Base-by-base conservation (phyloP, 352 stramenopile species). In the Phytophthora lateralis region DNA sequence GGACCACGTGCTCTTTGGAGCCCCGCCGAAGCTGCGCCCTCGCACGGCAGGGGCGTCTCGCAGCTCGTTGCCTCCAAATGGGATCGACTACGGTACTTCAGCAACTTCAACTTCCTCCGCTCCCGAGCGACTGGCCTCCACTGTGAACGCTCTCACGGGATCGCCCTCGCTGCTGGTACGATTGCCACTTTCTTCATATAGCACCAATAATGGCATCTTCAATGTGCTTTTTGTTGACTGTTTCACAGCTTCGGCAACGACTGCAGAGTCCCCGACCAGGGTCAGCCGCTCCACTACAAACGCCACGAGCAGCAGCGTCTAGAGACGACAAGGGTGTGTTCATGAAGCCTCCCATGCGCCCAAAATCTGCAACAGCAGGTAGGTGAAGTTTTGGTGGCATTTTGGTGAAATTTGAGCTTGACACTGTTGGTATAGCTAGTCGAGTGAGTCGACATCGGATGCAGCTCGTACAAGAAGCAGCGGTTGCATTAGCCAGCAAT, bases 1-100 rank as follows among this genome's bases (percentile, higher is more conserved):
- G 26, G 75, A 82, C 45, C 81, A 88, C 17, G 54, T 76, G 55
- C 74, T 63, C 27, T 85, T 89, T 47, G 80, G 80, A 0, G 74
- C 70, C 15, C 66, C 78, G 10, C 74, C 72, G 10, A 87, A 78
- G 41, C 53, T 88, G 38, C 74, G 78, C 27, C 76, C 78, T 34
- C 76, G 80, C 1, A 85, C 80, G 2, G 76, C 76, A 0, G 75
- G 74, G 7, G 47, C 58, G 1, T 74, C 54, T 6, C 60, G 66
- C 20, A 64, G 38, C 15, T 59, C 34, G 17, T n/a, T 71, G 11
- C 50, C 47, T 10, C 12, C 29, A n/a, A 47, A 47, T 49, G 42
- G 2, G 0, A 17, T 53, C 15, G 46, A 54, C 63, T 60, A 44
- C 14, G 30, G 15, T 26, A 44, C 42, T 42, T 29, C 41, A 35